These are phyloP conservation scores for Arthrobotrys musiformis DNA, from an alignment of 2,329 filamentous ascomycete species.

Conservation along the genomic window DNA sequence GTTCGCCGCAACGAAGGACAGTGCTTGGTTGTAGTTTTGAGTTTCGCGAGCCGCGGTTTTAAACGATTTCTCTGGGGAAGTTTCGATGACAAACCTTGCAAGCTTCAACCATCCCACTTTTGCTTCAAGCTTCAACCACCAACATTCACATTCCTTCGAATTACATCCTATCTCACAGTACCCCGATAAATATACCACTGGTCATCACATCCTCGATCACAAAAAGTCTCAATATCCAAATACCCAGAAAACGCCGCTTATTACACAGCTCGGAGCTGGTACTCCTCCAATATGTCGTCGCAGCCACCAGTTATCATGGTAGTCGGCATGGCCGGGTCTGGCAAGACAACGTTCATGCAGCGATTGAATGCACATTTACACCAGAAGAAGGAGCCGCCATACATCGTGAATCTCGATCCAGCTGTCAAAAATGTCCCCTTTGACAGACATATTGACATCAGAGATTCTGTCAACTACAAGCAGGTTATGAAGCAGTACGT, in stretches of 20 bases:
- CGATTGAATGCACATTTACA: slow-evolving; percentile 95
- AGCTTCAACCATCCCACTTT: slow-evolving; percentile 39
- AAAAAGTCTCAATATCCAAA: not conserved
- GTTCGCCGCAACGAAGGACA: not conserved
- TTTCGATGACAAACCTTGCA: slow-evolving; percentile 49
- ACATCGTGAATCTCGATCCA: slow-evolving; percentile 96
- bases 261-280: not conserved
- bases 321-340: slow-evolving; percentile 73
- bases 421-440: slow-evolving; percentile 94
- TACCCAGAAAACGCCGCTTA: not conserved
- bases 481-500: slow-evolving; percentile 98
- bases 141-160: not conserved
- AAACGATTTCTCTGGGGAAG: slow-evolving; percentile 27
- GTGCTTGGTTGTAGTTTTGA: not conserved
- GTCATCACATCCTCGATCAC: not conserved
- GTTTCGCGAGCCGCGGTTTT: slow-evolving; percentile 1
- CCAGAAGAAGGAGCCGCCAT: slow-evolving; percentile 80
- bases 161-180: not conserved
- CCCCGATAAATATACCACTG: not conserved
- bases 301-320: slow-evolving; percentile 53
- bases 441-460: slow-evolving; percentile 97
- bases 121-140: slow-evolving; percentile 2
- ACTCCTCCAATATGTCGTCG: slow-evolving; percentile 28
- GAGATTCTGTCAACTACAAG: slow-evolving; percentile 98
- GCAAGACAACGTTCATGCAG: slow-evolving; percentile 99